A percentile compares a stretch with the other conserved stretches of the same genome.
These are phyloP conservation scores for Cryphonectria japonica DNA, from an alignment of 2,329 filamentous ascomycete species.

Conservation along the genomic window DNA sequence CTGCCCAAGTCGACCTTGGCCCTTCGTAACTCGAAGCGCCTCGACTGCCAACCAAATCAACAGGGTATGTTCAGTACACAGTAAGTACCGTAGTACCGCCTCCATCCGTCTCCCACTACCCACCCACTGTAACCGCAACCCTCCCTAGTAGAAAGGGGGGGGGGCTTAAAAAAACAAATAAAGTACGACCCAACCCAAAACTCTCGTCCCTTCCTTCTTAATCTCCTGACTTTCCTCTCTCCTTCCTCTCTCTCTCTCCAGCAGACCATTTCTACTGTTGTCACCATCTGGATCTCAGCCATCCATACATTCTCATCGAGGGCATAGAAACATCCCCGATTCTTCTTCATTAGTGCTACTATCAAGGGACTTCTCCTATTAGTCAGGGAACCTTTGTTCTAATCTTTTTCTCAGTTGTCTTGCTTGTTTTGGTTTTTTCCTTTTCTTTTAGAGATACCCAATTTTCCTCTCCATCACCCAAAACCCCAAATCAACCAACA, in stretches of 20 bases:
- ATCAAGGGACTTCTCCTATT: background rate
- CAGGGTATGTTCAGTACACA: background rate
- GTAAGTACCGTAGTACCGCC: background rate
- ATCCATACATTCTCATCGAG: conserved; percentile 11
- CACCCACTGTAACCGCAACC: conserved; percentile 1
- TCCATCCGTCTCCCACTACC: background rate
- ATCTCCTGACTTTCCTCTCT: conserved; percentile 21
- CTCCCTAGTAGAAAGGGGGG: conserved; percentile 15
- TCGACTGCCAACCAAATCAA: background rate
- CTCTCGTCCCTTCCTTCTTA: conserved; percentile 26
- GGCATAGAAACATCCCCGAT: conserved; percentile 6
- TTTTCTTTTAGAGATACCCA: conserved; percentile 54
- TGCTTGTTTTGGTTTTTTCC: conserved; percentile 34
- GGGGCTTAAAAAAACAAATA: conserved; percentile 27
- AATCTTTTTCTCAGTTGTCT: conserved; percentile 27
- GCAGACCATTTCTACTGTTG: conserved; percentile 23
- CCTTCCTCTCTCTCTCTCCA: background rate
- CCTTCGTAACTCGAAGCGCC: background rate
- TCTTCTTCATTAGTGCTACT: conserved; percentile 16
- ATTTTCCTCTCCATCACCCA: conserved; percentile 32
- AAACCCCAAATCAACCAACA: conserved; percentile 49
- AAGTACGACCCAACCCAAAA: conserved; percentile 30
- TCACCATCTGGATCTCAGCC: conserved; percentile 19
- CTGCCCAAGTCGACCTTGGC: background rate
- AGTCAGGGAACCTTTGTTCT: background rate